Evolutionary conservation across 2,329 filamentous ascomycete genomes (phyloP).

Genomic region (Pseudogymnoascus verrucosus): DNA sequence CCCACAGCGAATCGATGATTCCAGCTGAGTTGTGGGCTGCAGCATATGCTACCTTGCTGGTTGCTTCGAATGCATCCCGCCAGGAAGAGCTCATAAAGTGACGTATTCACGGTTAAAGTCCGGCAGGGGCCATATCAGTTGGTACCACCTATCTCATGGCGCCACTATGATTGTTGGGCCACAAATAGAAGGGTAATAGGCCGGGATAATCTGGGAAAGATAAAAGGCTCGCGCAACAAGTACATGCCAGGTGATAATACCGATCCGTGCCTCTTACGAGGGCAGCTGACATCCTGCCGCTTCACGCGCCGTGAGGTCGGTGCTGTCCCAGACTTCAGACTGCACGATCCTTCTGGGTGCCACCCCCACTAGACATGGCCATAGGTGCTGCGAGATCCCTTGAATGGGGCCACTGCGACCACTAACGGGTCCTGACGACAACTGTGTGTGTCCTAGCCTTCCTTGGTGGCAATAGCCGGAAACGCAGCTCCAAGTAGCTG

Average conservation of each 20-base stretch:
- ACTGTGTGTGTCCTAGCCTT: neutral
- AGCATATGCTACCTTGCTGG: neutral
- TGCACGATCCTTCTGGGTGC: neutral
- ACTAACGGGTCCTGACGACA: neutral
- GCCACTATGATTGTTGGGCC: neutral
- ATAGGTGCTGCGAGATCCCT: neutral
- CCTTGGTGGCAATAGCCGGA: neutral
- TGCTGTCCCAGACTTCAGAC: neutral
- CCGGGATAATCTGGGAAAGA: neutral
- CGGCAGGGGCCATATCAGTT: neutral
- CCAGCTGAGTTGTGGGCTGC: neutral
- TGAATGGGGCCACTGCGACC: neutral
- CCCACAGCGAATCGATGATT: neutral
- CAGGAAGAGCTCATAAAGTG: constrained; percentile 1
- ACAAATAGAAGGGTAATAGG: neutral
- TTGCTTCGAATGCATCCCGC: constrained; percentile 2
- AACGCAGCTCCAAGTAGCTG: neutral
- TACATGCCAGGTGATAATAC: neutral
- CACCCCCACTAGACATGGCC: neutral
- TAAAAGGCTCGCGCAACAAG: neutral
- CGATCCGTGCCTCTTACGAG: neutral
- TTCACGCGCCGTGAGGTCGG: neutral
- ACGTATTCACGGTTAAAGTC: neutral
- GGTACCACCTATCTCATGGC: neutral
- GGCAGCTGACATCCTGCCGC: neutral